A percentile compares a stretch with the other conserved stretches of the same genome.
Evolutionary conservation across 169 alveolate species (phyloP).

Genomic region (Miamiensis avidus): DNA sequence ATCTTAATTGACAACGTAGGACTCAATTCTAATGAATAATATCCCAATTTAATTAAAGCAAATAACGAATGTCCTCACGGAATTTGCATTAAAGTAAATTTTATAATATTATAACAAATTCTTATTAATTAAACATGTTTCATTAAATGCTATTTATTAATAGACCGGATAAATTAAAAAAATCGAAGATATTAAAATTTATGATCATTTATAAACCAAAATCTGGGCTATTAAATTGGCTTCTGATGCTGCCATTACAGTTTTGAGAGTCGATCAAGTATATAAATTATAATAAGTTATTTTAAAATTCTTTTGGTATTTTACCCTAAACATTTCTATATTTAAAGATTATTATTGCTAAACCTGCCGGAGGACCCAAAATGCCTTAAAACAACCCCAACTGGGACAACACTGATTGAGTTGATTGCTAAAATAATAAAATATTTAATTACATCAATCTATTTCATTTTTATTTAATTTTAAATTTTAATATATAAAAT

Average conservation of each 20-base stretch:
- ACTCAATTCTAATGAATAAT: conserved; percentile 86
- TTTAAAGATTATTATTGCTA: conserved; percentile 94
- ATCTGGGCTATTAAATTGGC: conserved; percentile 96
- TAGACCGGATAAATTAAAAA: conserved; percentile 42
- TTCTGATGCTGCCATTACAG: conserved; percentile 96
- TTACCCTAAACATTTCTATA: background rate
- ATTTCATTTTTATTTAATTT: no score
- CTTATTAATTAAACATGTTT: conserved; percentile 58
- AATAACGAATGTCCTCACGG: conserved; percentile 68
- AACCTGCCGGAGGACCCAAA: conserved; percentile 99
- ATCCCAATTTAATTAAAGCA: conserved; percentile 78
- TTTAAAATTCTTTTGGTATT: background rate
- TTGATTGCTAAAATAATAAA: no score
- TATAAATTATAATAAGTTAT: no score
- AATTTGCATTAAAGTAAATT: conserved; percentile 72
- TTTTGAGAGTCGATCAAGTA: conserved; percentile 95
- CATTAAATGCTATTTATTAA: conserved; percentile 11
- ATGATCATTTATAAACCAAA: conserved; percentile 95
- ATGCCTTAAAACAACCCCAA: conserved; percentile 37
- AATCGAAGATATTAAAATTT: conserved; percentile 52
- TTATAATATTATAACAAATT: conserved; percentile 4
- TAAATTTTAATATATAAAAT: no score
- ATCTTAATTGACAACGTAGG: conserved; percentile 98
- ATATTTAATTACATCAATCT: no score
- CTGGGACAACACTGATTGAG: conserved; percentile 48